Percentiles rank a stretch among this genome's conserved stretches.
Evolutionary conservation across 2,329 filamentous ascomycete species (phyloP).

Genomic region (Bertia moriformis): DNA sequence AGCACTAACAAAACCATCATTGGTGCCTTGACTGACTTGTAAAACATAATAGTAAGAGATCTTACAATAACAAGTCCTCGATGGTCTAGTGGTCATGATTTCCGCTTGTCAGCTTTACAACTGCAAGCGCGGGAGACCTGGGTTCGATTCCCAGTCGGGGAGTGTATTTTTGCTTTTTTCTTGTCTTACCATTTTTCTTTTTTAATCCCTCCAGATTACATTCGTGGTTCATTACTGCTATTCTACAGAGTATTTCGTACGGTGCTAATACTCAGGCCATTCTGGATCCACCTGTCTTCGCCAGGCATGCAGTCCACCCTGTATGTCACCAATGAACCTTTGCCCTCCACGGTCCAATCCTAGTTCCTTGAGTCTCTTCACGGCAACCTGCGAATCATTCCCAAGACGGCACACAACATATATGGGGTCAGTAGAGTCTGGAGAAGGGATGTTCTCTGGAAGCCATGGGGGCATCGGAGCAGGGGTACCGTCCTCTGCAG

Average conservation of each 20-base stretch:
- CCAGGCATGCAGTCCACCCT: constrained; percentile 24
- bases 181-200: background rate
- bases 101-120: too few relatives aligned
- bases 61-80: too few relatives aligned
- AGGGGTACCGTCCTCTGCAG: background rate
- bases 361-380: constrained; percentile 21
- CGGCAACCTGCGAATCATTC: constrained; percentile 29
- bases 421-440: constrained; percentile 14
- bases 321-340: constrained; percentile 21
- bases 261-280: constrained; percentile 25
- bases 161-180: too few relatives aligned
- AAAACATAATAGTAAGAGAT: too few relatives aligned
- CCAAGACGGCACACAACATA: constrained; percentile 30
- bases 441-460: constrained; percentile 9
- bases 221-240: background rate
- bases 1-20: too few relatives aligned
- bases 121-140: too few relatives aligned
- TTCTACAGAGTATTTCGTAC: too few relatives aligned
- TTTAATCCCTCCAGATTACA: background rate
- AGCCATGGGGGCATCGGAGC: constrained; percentile 10
- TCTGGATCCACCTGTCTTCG: constrained; percentile 20
- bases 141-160: too few relatives aligned
- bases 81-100: too few relatives aligned
- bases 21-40: too few relatives aligned
- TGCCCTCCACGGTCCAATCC: constrained; percentile 16